These are phyloP conservation scores for Babesia microti DNA, from an alignment of 169 alveolate genomes.

Conservation along the genomic window DNA sequence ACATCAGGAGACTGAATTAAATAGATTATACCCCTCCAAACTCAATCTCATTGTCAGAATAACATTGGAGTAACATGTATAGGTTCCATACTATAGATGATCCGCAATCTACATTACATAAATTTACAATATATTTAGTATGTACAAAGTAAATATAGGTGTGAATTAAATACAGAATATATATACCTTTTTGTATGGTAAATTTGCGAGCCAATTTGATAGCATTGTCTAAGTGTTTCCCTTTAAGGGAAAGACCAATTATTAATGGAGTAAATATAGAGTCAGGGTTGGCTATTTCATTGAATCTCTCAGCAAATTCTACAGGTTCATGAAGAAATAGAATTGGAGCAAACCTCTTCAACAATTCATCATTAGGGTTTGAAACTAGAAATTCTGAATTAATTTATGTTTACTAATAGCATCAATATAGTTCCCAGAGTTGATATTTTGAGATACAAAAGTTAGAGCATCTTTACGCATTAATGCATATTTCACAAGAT, in stretches of 20 bases:
- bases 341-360: conserved; percentile 37
- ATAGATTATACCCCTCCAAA: conserved; percentile 21
- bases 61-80: too few species aligned
- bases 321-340: conserved; percentile 35
- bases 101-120: too few species aligned
- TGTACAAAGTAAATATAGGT: too few species aligned
- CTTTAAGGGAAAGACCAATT: too few species aligned
- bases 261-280: conserved; percentile 17
- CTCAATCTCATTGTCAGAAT: conserved; percentile 36
- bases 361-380: conserved; percentile 25
- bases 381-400: conserved; percentile 28
- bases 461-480: conserved; percentile 23
- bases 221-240: too few species aligned
- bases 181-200: too few species aligned
- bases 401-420: conserved; percentile 37
- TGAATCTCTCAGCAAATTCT: conserved; percentile 9
- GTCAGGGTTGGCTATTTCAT: conserved; percentile 9
- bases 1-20: neutral
- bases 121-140: too few species aligned
- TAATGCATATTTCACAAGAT: conserved; percentile 34
- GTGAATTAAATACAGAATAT: too few species aligned
- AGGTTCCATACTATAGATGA: too few species aligned
- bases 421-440: conserved; percentile 22
- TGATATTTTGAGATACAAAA: conserved; percentile 19
- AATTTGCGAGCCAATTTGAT: too few species aligned